Evolutionary conservation across 805 yeast genomes (phyloP), one percentile per base, ranked within the genome.

Genomic region (Pichia phayaonensis): DNA sequence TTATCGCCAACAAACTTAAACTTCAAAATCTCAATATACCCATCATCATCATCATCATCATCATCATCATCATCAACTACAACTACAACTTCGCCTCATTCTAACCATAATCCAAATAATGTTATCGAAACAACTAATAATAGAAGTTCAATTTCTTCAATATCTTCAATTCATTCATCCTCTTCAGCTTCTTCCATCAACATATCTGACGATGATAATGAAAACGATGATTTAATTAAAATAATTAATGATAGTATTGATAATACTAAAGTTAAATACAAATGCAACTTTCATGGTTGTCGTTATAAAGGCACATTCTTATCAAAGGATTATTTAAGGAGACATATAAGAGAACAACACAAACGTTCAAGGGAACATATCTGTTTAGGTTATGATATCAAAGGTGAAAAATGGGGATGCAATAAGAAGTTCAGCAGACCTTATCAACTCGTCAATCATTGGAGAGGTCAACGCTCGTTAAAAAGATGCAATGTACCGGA

Each of bases 401-500:
- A 58, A 45, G 61, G 61, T 23, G 42, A 56, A 8, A 45, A 44
- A 15, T 65, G 69, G 69, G 69, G 69, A 3, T 65, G 69, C 38
- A 59, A 60, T 27, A 65, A 61, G 40, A 58, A 56, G 29, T 65
- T 65, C 47, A 64, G 62, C 47, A 51, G 69, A 46, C 69, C 69
- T 7, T 65, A 65, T 46, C 69, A 65, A 48, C 45, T 65, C 34
- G 63, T 65, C 11, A 65, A 65, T 48, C 69, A 65, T 50, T 65
- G 69, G 69, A 53, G 57, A 21, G 68, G 67, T 8, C 62, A 62
- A 41, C 52, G 68, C 22, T 65, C 68, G 5, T 45, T 65, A 16
- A 59, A 59, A 40, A 50, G 59, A 20, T 65, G 69, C 45, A 54
- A 59, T 18, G 68, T 65, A 42, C 69, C 69, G 2, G 49, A 48